Base-by-base conservation (phyloP, 129 eudicot genomes). In the Escallonia rubra region DNA sequence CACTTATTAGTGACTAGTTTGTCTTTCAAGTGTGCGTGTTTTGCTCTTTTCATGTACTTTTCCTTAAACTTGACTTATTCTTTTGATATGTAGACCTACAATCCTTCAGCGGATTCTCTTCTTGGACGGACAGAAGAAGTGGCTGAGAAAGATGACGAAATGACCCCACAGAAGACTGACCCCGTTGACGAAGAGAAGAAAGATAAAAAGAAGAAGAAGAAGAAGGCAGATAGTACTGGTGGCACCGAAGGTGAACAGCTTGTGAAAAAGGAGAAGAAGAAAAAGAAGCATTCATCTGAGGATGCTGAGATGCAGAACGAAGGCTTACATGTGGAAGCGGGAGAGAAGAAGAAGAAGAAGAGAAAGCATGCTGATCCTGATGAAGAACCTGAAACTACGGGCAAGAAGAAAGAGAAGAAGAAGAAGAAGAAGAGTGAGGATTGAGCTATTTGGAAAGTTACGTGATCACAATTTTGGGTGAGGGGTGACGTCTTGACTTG, bases 81-180 rank as follows among this genome's bases (percentile, higher is more conserved):
- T 41, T 58, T 46, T 40, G 1, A 14, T 58, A 7, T 86, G 76
- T 82, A 93, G 98, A 72, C 79, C 4, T 89, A 89, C 76, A 93
- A 93, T 62, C 84, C 85, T 48, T 67, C 98, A 6, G 92, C 98
- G 0, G 98, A 93, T 74, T 82, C 98, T 39, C 66, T 81, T 76
- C 67, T 89, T 58, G 95, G 89, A 42, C 75, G 81, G 55, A 80
- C 77, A 8, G 96, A 85, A 73, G 65, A 82, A 6, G 76, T 69
- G 57, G 66, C 86, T 40, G 84, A 77, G 63, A 69, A 73, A 67
- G 78, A 79, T 10, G 72, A 70, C 56, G 76, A 78, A 47, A 66
- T 64, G 68, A 75, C 52, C 4, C 64, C 13, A 39, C 63, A 65
- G 67, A 56, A 71, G 42, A 34, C 34, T 12, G 70, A 44, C n/a